A percentile compares a stretch with the other conserved stretches of the same genome.
Evolutionary conservation across 108 stramenopile genomes (phyloP).

Genomic region (Cyclotella sp.): DNA sequence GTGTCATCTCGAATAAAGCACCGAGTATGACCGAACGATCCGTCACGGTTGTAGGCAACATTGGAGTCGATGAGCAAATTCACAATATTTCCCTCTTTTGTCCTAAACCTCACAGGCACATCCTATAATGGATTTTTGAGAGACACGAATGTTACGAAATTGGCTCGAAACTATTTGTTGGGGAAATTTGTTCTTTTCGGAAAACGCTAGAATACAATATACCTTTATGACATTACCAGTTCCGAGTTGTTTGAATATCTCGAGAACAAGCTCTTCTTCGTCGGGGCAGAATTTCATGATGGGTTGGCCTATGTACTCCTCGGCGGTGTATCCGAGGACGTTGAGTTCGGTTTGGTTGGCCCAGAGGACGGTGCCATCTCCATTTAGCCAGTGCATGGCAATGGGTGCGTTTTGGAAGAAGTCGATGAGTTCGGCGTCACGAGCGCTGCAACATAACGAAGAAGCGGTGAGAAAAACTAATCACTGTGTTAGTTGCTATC

Average conservation of each 20-base stretch:
- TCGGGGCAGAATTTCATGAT: constrained; percentile 58
- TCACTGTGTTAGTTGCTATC: too few relatives aligned
- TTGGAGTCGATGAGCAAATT: constrained; percentile 64
- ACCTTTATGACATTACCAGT: constrained; percentile 41
- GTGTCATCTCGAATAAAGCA: constrained; percentile 67
- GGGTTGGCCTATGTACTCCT: constrained; percentile 53
- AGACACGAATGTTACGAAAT: too few relatives aligned
- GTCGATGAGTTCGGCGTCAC: constrained; percentile 52
- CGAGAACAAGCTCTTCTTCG: constrained; percentile 46
- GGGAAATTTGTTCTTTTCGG: too few relatives aligned
- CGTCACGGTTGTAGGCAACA: constrained; percentile 55
- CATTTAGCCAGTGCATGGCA: constrained; percentile 65
- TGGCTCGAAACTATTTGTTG: too few relatives aligned
- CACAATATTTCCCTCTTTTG: constrained; percentile 58
- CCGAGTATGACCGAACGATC: constrained; percentile 57
- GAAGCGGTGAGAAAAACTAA: neutral
- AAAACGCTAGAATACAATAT: too few relatives aligned
- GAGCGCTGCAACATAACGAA: constrained; percentile 19
- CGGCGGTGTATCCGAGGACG: constrained; percentile 55
- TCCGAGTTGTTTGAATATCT: constrained; percentile 58
- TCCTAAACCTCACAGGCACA: constrained; percentile 60
- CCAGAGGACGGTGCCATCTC: constrained; percentile 53
- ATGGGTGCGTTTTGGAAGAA: constrained; percentile 66
- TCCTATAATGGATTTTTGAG: constrained; percentile 9
- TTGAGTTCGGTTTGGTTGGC: constrained; percentile 62